Evolutionary conservation across 257 asterid genomes (phyloP).

Genomic region (Agastache rugosa): DNA sequence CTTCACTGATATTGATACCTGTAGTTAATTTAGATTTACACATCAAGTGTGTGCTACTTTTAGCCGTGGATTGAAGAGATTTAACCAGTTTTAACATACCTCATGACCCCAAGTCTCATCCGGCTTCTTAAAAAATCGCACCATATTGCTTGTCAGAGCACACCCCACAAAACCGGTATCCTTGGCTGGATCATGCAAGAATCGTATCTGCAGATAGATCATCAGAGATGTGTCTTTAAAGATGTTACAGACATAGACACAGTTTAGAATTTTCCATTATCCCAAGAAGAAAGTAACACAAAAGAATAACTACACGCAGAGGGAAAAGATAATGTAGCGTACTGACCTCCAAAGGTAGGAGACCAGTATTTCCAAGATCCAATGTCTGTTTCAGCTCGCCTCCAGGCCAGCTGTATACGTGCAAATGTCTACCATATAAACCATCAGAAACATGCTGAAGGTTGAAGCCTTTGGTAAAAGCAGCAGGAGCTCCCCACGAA

Average conservation of each 20-base stretch:
- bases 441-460: constrained; percentile 90
- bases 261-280: neutral
- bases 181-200: constrained; percentile 85
- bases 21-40: constrained; percentile 29
- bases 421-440: constrained; percentile 89
- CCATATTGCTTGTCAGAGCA: constrained; percentile 89
- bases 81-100: constrained; percentile 46
- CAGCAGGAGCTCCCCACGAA: constrained; percentile 97
- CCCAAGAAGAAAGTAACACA: neutral
- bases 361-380: constrained; percentile 94
- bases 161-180: constrained; percentile 93
- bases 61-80: neutral
- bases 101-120: constrained; percentile 89
- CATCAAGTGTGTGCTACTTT: neutral
- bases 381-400: constrained; percentile 90
- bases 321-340: neutral
- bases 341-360: constrained; percentile 87
- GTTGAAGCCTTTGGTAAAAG: constrained; percentile 89
- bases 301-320: neutral
- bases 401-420: constrained; percentile 92
- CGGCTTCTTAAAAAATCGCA: constrained; percentile 79
- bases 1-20: constrained; percentile 68
- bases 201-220: constrained; percentile 62
- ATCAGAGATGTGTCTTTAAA: neutral
- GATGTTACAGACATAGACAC: neutral